phyloP scores from a whole-genome alignment of 2,329 filamentous ascomycete genomes.

The Alternaria brassicae region DNA sequence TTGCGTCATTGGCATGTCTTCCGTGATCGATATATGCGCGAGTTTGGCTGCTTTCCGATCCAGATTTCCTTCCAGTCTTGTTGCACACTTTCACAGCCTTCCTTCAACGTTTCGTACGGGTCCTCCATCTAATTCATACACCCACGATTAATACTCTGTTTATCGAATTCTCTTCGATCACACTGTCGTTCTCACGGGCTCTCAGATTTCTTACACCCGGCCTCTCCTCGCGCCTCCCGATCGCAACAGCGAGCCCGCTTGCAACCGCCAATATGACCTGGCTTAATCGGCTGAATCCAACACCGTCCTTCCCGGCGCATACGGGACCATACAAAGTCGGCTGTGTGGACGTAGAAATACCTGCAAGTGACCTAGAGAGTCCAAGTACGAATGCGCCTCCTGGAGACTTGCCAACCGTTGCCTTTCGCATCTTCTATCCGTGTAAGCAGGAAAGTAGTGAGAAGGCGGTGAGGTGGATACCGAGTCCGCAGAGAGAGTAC shows the following conservation, averaged over 20 bases:
- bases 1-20: slow-evolving; percentile 34
- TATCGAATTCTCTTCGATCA: slow-evolving; percentile 15
- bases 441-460: slow-evolving; percentile 48
- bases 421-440: slow-evolving; percentile 85
- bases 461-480: slow-evolving; percentile 76
- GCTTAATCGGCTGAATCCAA: slow-evolving; percentile 64
- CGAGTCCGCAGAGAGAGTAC: slow-evolving; percentile 75
- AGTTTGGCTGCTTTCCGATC: background rate
- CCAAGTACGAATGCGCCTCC: slow-evolving; percentile 62
- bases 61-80: background rate
- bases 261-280: slow-evolving; percentile 47
- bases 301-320: slow-evolving; percentile 77
- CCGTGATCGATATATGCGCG: slow-evolving; percentile 9
- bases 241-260: slow-evolving; percentile 14
- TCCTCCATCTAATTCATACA: background rate
- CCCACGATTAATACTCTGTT: background rate
- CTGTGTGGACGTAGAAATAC: slow-evolving; percentile 81
- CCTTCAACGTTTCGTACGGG: background rate
- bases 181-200: slow-evolving; percentile 40
- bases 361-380: slow-evolving; percentile 60
- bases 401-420: slow-evolving; percentile 69
- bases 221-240: slow-evolving; percentile 20
- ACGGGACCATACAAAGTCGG: slow-evolving; percentile 81
- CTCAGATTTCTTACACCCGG: slow-evolving; percentile 30
- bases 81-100: background rate